A percentile compares a stretch with the other conserved stretches of the same genome.
Evolutionary conservation across 129 eudicot species (phyloP).

Genomic region (Deinandra increscens): DNA sequence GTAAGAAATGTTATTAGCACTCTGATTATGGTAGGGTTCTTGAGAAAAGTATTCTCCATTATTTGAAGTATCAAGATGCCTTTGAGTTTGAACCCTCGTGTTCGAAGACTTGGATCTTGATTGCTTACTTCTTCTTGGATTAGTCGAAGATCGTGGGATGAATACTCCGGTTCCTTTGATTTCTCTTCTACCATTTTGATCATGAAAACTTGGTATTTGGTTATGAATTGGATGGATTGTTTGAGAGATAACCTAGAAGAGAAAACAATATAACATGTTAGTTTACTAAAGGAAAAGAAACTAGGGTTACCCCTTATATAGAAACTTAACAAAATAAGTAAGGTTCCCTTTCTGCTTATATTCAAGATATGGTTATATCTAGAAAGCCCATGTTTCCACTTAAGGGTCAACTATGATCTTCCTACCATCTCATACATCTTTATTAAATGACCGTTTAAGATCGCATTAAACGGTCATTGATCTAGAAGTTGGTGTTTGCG

Average conservation of each 20-base stretch:
- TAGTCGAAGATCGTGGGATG: constrained; percentile 61
- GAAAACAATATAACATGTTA: constrained; percentile 11
- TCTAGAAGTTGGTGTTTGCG: no score
- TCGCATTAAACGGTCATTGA: no score
- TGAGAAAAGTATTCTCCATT: constrained; percentile 38
- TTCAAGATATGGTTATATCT: not conserved
- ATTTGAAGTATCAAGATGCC: constrained; percentile 44
- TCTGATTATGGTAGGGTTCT: constrained; percentile 27
- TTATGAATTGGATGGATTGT: constrained; percentile 42
- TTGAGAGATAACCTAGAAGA: constrained; percentile 49
- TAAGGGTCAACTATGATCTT: no score
- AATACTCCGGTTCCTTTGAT: constrained; percentile 94
- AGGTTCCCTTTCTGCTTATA: not conserved
- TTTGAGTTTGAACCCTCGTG: constrained; percentile 41
- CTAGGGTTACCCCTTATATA: not conserved
- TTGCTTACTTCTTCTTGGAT: constrained; percentile 62
- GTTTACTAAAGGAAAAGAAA: not conserved
- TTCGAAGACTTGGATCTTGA: constrained; percentile 46
- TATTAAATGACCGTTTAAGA: no score
- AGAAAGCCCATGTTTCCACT: constrained; percentile 7
- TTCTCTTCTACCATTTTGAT: constrained; percentile 56
- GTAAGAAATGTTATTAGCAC: constrained; percentile 36
- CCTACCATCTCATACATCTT: no score
- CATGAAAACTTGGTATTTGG: constrained; percentile 38
- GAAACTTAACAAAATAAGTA: constrained; percentile 13